Conservation (phyloP, 2,329 filamentous ascomycete species). For the Trichoderma cornu-damae region DNA sequence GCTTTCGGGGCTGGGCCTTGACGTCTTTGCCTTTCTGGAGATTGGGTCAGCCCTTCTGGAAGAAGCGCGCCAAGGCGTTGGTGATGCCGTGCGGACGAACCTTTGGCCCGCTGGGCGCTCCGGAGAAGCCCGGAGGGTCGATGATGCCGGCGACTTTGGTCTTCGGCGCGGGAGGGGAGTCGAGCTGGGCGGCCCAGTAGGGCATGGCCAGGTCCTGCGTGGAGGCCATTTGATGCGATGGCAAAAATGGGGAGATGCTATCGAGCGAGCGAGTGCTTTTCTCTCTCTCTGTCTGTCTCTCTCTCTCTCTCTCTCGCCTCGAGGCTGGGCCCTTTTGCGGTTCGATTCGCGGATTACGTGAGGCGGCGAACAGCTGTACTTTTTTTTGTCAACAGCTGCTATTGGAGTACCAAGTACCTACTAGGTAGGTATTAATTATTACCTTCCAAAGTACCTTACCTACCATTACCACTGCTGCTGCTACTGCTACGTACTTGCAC, state of each 20-base stretch:
- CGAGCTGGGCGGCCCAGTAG: conserved; percentile 78
- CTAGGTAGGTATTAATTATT: no score
- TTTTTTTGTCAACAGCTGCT: conserved; percentile 4
- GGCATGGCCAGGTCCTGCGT: conserved; percentile 42
- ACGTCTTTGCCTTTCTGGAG: conserved; percentile 47
- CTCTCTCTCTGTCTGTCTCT: not conserved
- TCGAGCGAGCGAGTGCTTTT: no score
- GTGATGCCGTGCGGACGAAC: conserved; percentile 34
- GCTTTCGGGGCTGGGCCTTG: conserved; percentile 52
- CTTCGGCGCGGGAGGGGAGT: conserved; percentile 61
- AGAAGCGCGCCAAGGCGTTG: no score
- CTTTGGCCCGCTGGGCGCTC: conserved; percentile 53
- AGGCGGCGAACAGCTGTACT: not conserved
- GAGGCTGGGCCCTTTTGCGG: not conserved
- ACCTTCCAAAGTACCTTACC: no score
- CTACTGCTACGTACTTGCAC: no score
- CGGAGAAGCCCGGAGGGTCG: conserved; percentile 81
- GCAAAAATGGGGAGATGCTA: not conserved
- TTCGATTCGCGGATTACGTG: not conserved
- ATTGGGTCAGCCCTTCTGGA: conserved; percentile 1
- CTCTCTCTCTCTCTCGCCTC: not conserved
- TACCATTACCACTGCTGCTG: no score
- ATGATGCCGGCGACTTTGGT: conserved; percentile 63
- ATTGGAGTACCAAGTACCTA: no score
- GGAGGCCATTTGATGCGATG: conserved; percentile 4